Evolutionary conservation across 768 basidiomycete genomes (phyloP).

Genomic region (Symmetrospora coprosmae): DNA sequence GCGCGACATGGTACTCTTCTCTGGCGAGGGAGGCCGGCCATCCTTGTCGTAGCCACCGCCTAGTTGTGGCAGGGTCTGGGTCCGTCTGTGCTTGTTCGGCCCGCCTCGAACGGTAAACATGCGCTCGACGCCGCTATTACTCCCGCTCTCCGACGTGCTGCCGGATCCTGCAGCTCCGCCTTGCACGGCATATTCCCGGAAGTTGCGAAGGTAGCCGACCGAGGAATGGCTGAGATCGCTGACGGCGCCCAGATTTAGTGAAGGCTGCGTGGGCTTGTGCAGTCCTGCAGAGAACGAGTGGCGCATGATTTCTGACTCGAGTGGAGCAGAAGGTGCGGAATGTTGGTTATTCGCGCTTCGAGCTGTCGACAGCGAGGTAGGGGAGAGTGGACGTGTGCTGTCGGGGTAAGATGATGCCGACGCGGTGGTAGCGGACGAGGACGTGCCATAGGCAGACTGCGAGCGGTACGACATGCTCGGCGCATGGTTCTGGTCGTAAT

Average conservation of each 20-base stretch:
- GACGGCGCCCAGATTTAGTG: constrained; percentile 9
- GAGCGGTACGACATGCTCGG: no score
- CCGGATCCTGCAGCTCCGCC: not conserved
- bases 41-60: not conserved
- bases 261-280: not conserved
- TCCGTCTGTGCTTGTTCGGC: not conserved
- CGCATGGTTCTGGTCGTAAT: no score
- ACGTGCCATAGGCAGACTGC: not conserved
- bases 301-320: constrained; percentile 17
- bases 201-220: constrained; percentile 2
- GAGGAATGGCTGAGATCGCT: constrained; percentile 6
- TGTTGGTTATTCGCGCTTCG: no score
- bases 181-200: constrained; percentile 11
- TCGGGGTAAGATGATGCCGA: not conserved
- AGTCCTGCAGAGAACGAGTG: not conserved
- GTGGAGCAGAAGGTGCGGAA: not conserved
- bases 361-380: no score
- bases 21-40: not conserved
- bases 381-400: not conserved
- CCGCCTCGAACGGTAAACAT: constrained; percentile 12
- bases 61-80: not conserved
- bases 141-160: no score
- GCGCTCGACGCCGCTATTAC: not conserved
- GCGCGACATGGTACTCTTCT: not conserved
- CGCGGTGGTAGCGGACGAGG: not conserved